Base-by-base conservation (phyloP, 768 basidiomycete species). In the Daedaleopsis nitida region DNA sequence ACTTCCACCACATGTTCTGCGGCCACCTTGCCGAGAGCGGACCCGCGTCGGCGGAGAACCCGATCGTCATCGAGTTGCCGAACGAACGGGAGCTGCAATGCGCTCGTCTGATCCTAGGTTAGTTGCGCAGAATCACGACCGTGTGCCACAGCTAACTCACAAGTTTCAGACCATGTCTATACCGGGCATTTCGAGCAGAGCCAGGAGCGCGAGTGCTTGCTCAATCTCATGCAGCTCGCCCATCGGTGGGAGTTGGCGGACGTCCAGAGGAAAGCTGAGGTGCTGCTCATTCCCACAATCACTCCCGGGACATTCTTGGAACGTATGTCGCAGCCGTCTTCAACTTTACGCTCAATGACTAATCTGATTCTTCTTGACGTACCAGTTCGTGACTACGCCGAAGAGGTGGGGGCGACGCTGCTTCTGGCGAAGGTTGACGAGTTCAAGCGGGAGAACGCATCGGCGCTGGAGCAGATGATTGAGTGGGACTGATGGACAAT, bases 1-100 rank as follows among this genome's bases (percentile, higher is more conserved):
- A 74, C 59, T 77, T 80, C 62, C 55, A 63, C n/a, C 63, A 71
- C 50, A 53, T 65, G 17, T 76, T 79, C 59, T 69, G 65, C 17
- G 73, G 65, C 21, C 63, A 55, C 6, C 73, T 70, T 48, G 44
- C 51, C 32, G 76, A 75, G 56, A 58, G 60, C 37, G 59, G 49
- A 5, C 52, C 37, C n/a, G 52, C 52, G 8, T 53, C 62, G 8
- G 48, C 60, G 16, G 45, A 34, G 2, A 47, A 68, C 38, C 69
- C 65, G 0, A 58, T 65, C 24, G 63, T 52, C 16, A 37, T 43
- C n/a, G 73, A 71, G 62, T 64, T 32, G 27, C 27, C 27, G 27
- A 32, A 32, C 27, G 27, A 32, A 32, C 27, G 27, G 7, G 27
- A 32, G 27, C 27, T 76, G 27, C 58, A 62, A 16, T 52, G 55